Base-by-base conservation (phyloP, 495 filamentous ascomycete genomes). In the Hyaloscypha variabilis region DNA sequence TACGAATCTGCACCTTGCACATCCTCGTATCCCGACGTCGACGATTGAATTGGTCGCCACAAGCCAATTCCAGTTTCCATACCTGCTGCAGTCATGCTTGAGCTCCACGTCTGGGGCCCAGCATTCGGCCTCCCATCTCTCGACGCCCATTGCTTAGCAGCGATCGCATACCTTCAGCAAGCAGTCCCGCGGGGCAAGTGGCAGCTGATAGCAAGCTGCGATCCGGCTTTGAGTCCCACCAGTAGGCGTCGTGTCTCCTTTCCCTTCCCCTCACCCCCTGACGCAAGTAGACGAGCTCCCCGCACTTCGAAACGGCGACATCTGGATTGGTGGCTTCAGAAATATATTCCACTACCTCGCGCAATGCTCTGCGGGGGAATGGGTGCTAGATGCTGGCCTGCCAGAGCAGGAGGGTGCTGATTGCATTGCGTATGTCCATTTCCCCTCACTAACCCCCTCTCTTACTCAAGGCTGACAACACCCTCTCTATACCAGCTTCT, bases 41-140 rank as follows among this genome's bases (percentile, higher is more conserved):
- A 11, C 39, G 6, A 36, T 17, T 19, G 39, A 46, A 3, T 19
- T 46, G 39, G 19, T 46, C 39, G 4, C 19, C 39, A 46, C 39
- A 46, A 0, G 14, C 31, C 34, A 6, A 49, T 42, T 58, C 51
- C 21, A 60, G 1, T 29, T 42, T 58, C 51, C 21, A 60, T 14
- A 25, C 17, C 49, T 8, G n/a, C 39, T 26, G 6, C 25, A 23
- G 55, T 13, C 57, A 62, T 87, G 66, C 79, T 96, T 17, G 87
- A 94, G 82, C 85, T 98, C 46, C 91, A 97, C 75, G 85, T 97
- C 67, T 97, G 92, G 91, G 94, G 95, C 49, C 91, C 93, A 34
- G 93, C 90, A 39, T 96, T 96, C 75, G 82, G 82, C 29, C 85
- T 97, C 46, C 90, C 94, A 11, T 97, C 94, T 58, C 89, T 97